Base-by-base conservation (phyloP, 2,329 filamentous ascomycete species). In the Aspergillus piperis region DNA sequence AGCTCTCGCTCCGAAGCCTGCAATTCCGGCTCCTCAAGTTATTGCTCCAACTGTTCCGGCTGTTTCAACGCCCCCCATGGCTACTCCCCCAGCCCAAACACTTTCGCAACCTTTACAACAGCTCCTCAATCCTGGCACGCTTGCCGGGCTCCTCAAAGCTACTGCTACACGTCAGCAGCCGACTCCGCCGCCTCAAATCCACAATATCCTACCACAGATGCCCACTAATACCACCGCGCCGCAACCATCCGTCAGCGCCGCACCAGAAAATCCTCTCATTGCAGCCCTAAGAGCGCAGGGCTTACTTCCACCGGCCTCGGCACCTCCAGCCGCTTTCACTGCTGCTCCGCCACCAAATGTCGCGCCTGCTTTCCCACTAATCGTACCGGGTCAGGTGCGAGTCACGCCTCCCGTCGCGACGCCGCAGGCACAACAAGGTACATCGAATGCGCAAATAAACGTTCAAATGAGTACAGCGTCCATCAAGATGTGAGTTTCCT, bases 241-340 rank as follows among this genome's bases (percentile, higher is more conserved):
- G 78, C 83, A 67, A 75, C 83, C 80, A 47, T 66, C 77, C 23
- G 69, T 77, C 19, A 66, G 73, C 36, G 69, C 79, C 17, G 66
- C 78, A 55, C 78, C 82, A 52, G 84, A 88, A 17, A 80, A 84
- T 72, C 83, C 86, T 23, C 75, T 93, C 23, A 78, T 93, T 64
- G 87, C 88, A 17, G 86, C 87, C 71, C 79, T 93, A 59, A 83
- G 88, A 60, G 84, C 86, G 62, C 87, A 88, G 7, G 90, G 90
- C 19, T 81, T 92, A 60, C 78, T 93, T 30, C 79, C 79, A 62
- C 76, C 83, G 30, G 73, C 79, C 15, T 69, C 80, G 8, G 75
- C 80, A 41, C 75, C 78, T 57, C 72, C 81, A 23, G 74, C 73
- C 48, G 71, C 76, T 57, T 71, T 80, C 17, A 72, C 73, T 52